phyloP scores from a whole-genome alignment of 2,329 filamentous ascomycete species.

The Fusarium liriodendri region DNA sequence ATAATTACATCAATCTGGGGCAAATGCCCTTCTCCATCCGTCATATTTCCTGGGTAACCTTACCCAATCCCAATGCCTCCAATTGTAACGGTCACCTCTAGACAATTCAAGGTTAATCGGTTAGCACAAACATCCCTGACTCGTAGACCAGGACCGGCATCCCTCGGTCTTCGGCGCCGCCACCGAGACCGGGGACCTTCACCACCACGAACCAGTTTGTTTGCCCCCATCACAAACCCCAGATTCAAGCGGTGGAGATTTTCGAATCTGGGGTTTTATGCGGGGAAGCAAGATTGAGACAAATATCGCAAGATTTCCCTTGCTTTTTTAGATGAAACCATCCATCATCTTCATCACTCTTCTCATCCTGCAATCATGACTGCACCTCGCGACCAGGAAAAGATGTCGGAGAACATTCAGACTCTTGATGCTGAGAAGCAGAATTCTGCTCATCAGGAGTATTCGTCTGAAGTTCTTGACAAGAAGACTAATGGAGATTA shows the following conservation, averaged over 20 bases:
- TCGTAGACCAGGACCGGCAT: not conserved
- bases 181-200: constrained; percentile 18
- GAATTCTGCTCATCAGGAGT: constrained; percentile 30
- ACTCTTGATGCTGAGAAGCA: constrained; percentile 34
- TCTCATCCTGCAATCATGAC: constrained; percentile 16
- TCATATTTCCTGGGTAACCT: too few relatives aligned
- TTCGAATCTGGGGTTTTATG: constrained; percentile 33
- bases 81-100: not conserved
- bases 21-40: not conserved
- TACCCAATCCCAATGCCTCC: not conserved
- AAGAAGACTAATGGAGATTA: constrained; percentile 34
- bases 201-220: not conserved
- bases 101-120: not conserved
- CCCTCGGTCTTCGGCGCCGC: constrained; percentile 29
- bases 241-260: constrained; percentile 2
- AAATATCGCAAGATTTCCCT: constrained; percentile 28
- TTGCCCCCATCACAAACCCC: constrained; percentile 23
- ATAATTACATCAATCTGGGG: not conserved
- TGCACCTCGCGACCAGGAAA: constrained; percentile 5
- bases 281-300: constrained; percentile 22
- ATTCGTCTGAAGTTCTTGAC: constrained; percentile 30
- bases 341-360: not conserved
- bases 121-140: not conserved
- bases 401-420: constrained; percentile 9
- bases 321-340: not conserved